A percentile compares a stretch with the other conserved stretches of the same genome.
These are phyloP conservation scores for Carpinus fangiana DNA, from an alignment of 306 rosid genomes.

Conservation along the genomic window DNA sequence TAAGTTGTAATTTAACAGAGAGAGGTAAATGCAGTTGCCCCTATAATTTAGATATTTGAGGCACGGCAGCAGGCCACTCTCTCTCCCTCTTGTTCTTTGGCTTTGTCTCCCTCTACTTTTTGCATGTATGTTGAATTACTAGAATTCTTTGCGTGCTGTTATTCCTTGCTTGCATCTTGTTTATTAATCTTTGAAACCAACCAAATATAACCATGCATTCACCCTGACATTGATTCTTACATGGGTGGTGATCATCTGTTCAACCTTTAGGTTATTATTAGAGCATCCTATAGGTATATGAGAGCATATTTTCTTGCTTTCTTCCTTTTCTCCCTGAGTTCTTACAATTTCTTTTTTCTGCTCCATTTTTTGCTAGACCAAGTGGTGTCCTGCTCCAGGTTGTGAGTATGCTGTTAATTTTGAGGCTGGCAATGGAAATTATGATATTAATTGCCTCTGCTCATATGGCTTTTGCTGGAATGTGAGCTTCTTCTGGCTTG, in stretches of 20 bases:
- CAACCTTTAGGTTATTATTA: background rate
- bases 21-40: too few relatives aligned
- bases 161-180: conserved; percentile 8
- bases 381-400: conserved; percentile 93
- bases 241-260: conserved; percentile 7
- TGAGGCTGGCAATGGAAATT: conserved; percentile 53
- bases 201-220: conserved; percentile 15
- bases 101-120: background rate
- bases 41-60: background rate
- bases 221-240: conserved; percentile 10
- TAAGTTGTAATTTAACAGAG: too few relatives aligned
- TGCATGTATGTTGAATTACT: background rate
- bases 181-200: background rate
- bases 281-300: conserved; percentile 9
- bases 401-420: conserved; percentile 70
- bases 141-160: conserved; percentile 16
- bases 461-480: conserved; percentile 80
- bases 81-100: background rate
- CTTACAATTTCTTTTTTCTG: conserved; percentile 18
- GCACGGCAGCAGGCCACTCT: conserved; percentile 1
- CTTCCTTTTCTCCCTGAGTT: background rate
- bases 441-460: conserved; percentile 71
- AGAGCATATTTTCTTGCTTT: background rate
- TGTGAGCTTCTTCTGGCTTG: conserved; percentile 33
- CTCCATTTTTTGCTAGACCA: conserved; percentile 47